Evolutionary conservation across 192 early-diverging fungal genomes (phyloP).

Genomic region (Spizellomyces sp.): DNA sequence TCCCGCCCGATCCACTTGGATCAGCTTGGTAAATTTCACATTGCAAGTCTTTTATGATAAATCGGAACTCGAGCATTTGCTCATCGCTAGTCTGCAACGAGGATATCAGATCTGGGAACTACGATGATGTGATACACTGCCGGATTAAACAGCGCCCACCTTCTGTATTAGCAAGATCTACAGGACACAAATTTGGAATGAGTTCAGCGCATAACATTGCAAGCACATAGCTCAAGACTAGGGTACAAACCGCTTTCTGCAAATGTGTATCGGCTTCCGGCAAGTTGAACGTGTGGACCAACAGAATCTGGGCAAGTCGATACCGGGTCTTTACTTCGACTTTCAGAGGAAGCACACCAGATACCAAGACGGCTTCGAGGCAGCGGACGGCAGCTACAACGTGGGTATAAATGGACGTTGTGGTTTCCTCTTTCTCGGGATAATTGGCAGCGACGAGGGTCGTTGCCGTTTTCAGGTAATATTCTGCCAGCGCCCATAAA

Average conservation of each 20-base stretch:
- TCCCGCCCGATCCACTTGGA: neutral
- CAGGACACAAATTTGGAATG: neutral
- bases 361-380: conserved; percentile 30
- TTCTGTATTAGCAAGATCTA: conserved; percentile 19
- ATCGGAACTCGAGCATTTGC: conserved; percentile 17
- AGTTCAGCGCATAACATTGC: neutral
- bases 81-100: conserved; percentile 13
- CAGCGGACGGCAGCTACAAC: conserved; percentile 19
- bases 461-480: conserved; percentile 7
- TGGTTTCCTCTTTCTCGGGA: neutral
- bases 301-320: conserved; percentile 27
- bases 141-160: too few species aligned
- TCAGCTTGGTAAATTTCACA: conserved; percentile 8
- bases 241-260: conserved; percentile 27
- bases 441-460: conserved; percentile 2
- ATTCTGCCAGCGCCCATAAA: conserved; percentile 21
- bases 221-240: neutral
- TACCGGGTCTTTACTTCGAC: conserved; percentile 27
- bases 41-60: conserved; percentile 28
- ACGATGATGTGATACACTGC: too few species aligned
- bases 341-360: conserved; percentile 10
- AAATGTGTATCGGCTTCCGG: conserved; percentile 29
- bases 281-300: conserved; percentile 11
- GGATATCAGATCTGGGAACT: neutral
- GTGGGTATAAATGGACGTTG: neutral